phyloP scores from a whole-genome alignment of 345 rosid species.

The Gossypium herbaceum region DNA sequence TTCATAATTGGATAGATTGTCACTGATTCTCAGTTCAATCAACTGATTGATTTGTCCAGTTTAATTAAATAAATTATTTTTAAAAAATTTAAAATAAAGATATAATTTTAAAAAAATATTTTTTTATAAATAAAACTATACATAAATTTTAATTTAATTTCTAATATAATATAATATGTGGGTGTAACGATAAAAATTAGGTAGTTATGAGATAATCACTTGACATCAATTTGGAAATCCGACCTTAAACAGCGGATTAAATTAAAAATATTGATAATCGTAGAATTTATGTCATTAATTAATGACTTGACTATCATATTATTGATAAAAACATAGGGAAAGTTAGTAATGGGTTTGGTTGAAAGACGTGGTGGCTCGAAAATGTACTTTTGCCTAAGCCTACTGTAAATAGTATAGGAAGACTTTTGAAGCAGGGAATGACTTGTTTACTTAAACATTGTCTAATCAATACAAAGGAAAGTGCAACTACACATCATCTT shows the following conservation, averaged over 20 bases:
- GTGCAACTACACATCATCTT: slow-evolving; percentile 23
- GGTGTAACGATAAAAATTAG: too few relatives aligned
- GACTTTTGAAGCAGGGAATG: neutral
- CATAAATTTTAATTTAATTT: too few relatives aligned
- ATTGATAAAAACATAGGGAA: neutral
- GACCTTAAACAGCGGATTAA: too few relatives aligned
- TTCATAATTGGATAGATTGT: too few relatives aligned
- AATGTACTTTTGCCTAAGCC: neutral
- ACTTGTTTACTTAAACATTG: neutral
- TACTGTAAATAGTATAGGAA: slow-evolving; percentile 9
- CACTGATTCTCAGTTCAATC: accelerated
- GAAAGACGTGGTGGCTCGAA: slow-evolving; percentile 25
- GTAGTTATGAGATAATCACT: too few relatives aligned
- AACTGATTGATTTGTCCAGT: accelerated
- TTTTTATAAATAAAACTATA: too few relatives aligned
- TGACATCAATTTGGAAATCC: too few relatives aligned
- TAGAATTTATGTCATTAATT: neutral
- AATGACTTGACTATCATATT: neutral
- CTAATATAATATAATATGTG: too few relatives aligned
- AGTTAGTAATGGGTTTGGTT: slow-evolving; percentile 1
- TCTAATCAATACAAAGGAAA: slow-evolving; percentile 5
- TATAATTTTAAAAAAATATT: too few relatives aligned
- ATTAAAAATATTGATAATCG: too few relatives aligned
- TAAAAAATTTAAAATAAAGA: too few relatives aligned
- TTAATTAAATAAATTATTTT: too few relatives aligned